These are phyloP conservation scores for Lepidopterella palustris DNA, from an alignment of 495 filamentous ascomycete genomes.

Conservation along the genomic window DNA sequence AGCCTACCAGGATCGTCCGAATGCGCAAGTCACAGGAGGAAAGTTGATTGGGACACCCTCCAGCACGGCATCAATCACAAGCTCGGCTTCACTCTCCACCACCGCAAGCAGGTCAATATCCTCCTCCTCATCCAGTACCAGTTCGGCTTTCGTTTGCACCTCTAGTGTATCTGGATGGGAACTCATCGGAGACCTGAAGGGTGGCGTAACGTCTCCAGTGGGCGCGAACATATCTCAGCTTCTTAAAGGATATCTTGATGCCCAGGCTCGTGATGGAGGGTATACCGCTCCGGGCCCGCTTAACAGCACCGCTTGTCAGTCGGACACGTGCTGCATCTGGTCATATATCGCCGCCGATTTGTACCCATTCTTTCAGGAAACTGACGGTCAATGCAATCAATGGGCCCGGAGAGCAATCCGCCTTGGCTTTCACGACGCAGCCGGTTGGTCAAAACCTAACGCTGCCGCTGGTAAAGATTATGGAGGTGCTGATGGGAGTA, in stretches of 20 bases:
- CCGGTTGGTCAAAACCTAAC: conserved; percentile 16
- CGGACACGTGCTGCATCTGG: not conserved
- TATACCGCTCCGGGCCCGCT: not conserved
- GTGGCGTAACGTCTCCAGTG: not conserved
- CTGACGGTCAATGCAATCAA: conserved; percentile 21
- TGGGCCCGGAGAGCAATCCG: conserved; percentile 25
- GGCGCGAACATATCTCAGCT: not conserved
- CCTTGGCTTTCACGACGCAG: conserved; percentile 30
- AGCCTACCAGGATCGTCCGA: not conserved
- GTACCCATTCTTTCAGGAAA: conserved; percentile 9
- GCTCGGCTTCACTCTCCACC: not conserved
- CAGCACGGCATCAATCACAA: not conserved
- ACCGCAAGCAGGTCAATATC: not conserved
- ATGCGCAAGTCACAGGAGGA: not conserved
- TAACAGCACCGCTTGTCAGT: not conserved
- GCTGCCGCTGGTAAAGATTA: conserved; percentile 8
- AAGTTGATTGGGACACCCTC: not conserved
- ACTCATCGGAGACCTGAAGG: not conserved
- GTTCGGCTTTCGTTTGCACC: not conserved
- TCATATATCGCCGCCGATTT: not conserved
- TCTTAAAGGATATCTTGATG: not conserved
- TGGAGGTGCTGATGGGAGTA: conserved; percentile 26
- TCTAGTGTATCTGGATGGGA: not conserved
- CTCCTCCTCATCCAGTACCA: not conserved
- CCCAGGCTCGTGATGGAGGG: not conserved